A percentile compares a stretch with the other conserved stretches of the same genome.
Conservation (phyloP, 1,284 basidiomycete species). For the Sporisorium exsertum region DNA sequence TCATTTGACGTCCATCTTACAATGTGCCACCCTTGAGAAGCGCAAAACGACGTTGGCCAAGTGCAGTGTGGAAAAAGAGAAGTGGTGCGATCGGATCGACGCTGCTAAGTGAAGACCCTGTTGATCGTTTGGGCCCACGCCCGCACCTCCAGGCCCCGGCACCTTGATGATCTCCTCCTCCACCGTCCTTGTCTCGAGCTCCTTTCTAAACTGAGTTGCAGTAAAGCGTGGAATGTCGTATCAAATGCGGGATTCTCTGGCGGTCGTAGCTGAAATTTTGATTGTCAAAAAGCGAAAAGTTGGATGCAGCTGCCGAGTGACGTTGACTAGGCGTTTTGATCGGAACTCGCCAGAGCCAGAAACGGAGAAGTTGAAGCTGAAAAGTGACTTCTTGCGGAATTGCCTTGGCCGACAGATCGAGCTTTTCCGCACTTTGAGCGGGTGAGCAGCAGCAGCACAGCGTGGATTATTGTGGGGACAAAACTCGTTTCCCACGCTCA, state of each 20-base stretch:
- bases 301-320: constrained; percentile 31
- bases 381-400: not conserved
- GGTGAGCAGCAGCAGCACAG: not conserved
- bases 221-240: not conserved
- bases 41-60: not conserved
- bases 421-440: not conserved
- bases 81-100: constrained; percentile 20
- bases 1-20: not conserved
- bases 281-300: constrained; percentile 8
- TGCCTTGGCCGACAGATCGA: not conserved
- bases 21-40: not conserved
- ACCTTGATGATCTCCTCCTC: not conserved
- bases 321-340: constrained; percentile 16
- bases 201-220: not conserved
- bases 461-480: constrained; percentile 7
- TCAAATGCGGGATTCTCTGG: not conserved
- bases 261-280: not conserved
- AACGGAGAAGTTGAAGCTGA: constrained; percentile 10
- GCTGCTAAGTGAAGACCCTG: constrained; percentile 27
- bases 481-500: not conserved
- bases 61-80: not conserved
- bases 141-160: not conserved
- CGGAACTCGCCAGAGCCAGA: not conserved
- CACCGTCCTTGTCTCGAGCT: not conserved
- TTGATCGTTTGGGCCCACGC: too few relatives aligned